Base-by-base conservation (phyloP, 163 green algal genomes). In the Scenedesmus sp. region DNA sequence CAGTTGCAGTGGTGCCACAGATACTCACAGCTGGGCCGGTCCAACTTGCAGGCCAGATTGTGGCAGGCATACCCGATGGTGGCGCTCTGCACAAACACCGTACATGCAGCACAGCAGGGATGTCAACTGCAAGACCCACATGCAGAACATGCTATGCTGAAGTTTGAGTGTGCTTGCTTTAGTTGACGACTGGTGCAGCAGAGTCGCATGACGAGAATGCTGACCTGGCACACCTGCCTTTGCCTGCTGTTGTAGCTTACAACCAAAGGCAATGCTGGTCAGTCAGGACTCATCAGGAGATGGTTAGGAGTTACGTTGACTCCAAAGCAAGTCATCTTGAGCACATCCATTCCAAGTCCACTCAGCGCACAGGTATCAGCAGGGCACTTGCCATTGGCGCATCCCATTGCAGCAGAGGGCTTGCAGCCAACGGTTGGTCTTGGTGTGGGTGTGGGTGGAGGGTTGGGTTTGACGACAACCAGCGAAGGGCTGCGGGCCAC, bases 31-130 rank as follows among this genome's bases (percentile, higher is more conserved):
- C 6, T 53, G 6, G 53, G 51, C 15, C n/a, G 44, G 82, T 87
- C 51, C 35, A 87, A 20, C 82, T 87, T 87, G 82, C 82, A 87
- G 6, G 51, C 82, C 33, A 87, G 35, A 16, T 79, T 79, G 18
- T 59, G 46, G 40, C 82, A 87, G 18, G 82, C 49, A 76, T 76
- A 76, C 30, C 65, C 65, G 6, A 53, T 87, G 18, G 65, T 53
- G 51, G 43, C 42, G n/a, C 46, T 79, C 51, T 78, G 51, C n/a
- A 76, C 9, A 51, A 20, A 7, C 42, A 15, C 43, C 68, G 44
- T 40, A 85, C 15, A 51, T 68, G 51, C 81, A 86, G 46, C 6
- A 22, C 56, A 43, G n/a, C 26, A 86, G 22, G 13, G 4, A 59
- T 61, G 22, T 37, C 24, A 35, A 12, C 1, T n/a, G 22, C 56